Evolutionary conservation across 208 protist genomes (phyloP).

Genomic region (Leishmania tropica): DNA sequence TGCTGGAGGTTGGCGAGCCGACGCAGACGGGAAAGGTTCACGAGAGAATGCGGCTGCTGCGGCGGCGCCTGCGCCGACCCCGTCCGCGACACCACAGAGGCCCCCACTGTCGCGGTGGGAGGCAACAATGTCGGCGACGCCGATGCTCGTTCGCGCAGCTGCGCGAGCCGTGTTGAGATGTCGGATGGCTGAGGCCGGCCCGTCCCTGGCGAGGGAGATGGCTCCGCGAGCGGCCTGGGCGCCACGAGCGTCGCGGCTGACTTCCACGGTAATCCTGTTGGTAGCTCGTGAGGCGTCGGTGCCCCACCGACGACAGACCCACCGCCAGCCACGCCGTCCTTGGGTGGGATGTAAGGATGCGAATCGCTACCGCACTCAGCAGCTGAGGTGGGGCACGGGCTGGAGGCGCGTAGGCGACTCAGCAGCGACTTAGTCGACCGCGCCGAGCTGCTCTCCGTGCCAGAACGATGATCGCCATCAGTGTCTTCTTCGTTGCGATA

Average conservation of each 20-base stretch:
- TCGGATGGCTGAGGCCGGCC: neutral
- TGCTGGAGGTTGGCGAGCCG: neutral
- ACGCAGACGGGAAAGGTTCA: slow-evolving; percentile 1
- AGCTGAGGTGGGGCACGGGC: neutral
- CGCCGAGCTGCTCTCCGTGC: neutral
- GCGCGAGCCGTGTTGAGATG: neutral
- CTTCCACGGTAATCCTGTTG: neutral
- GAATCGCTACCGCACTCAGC: neutral
- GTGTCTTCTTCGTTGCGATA: neutral
- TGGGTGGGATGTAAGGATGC: neutral
- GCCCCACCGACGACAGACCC: neutral
- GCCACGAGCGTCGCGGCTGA: neutral
- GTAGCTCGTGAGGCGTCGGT: neutral
- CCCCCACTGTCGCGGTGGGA: no score
- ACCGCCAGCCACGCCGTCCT: neutral
- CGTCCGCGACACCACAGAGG: neutral
- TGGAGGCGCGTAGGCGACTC: slow-evolving; percentile 2
- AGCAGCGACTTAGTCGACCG: neutral
- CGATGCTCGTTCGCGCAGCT: slow-evolving; percentile 15
- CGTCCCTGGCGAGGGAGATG: neutral
- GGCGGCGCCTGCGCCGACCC: neutral
- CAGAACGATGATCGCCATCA: neutral
- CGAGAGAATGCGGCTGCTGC: neutral
- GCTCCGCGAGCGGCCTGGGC: neutral
- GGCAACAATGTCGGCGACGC: neutral